A percentile compares a stretch with the other conserved stretches of the same genome.
phyloP scores from a whole-genome alignment of 495 filamentous ascomycete species.

The Aspergillus nanangensis region DNA sequence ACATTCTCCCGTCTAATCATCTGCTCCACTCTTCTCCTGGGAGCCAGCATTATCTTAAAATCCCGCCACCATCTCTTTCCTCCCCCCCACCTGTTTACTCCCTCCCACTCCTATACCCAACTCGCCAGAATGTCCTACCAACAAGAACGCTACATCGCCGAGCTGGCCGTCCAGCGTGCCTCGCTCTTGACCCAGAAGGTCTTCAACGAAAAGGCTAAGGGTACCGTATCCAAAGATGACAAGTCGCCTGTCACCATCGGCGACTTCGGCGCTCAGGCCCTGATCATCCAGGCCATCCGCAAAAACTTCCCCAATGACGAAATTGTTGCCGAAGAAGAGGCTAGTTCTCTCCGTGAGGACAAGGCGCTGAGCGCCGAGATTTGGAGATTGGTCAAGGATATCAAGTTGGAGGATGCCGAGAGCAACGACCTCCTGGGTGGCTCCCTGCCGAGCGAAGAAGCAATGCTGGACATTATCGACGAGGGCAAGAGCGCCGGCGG shows the following conservation, averaged over 20 bases:
- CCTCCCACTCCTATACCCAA: slow-evolving; percentile 22
- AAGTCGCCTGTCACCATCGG: slow-evolving; percentile 95
- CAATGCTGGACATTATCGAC: slow-evolving; percentile 85
- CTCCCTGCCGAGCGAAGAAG: slow-evolving; percentile 58
- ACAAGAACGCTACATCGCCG: slow-evolving; percentile 78
- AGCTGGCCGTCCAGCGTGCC: slow-evolving; percentile 89
- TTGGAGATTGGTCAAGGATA: slow-evolving; percentile 73
- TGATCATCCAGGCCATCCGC: slow-evolving; percentile 86
- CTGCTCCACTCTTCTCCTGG: slow-evolving; percentile 48
- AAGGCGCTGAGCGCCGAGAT: slow-evolving; percentile 62
- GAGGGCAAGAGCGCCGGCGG: slow-evolving; percentile 77
- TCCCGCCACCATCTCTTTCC: slow-evolving; percentile 38
- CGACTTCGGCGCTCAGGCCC: slow-evolving; percentile 95
- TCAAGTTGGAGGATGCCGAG: slow-evolving; percentile 63
- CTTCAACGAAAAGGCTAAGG: slow-evolving; percentile 88
- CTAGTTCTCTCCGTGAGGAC: slow-evolving; percentile 68
- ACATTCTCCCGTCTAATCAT: slow-evolving; percentile 27
- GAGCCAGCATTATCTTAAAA: slow-evolving; percentile 41
- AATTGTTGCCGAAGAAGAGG: slow-evolving; percentile 94
- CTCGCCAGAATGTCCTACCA: slow-evolving; percentile 55
- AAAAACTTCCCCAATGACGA: slow-evolving; percentile 86
- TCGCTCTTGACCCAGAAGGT: slow-evolving; percentile 85
- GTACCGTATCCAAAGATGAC: slow-evolving; percentile 90
- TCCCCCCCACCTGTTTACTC: slow-evolving; percentile 25
- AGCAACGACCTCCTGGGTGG: slow-evolving; percentile 71